Conservation (phyloP, 495 filamentous ascomycete genomes). For the Friedmanniomyces endolithicus region DNA sequence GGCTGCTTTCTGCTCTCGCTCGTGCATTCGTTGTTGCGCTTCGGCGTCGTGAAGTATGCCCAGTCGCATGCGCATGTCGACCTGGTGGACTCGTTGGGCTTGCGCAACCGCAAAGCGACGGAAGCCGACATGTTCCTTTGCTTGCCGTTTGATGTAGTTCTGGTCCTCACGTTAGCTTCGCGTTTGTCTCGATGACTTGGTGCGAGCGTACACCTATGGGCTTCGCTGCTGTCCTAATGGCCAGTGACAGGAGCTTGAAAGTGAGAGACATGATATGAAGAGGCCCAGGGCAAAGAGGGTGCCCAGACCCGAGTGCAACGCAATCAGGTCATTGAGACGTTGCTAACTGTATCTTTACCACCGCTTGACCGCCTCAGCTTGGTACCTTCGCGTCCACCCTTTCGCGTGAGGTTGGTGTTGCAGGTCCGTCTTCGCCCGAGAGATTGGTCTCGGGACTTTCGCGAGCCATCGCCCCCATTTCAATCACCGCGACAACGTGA, state of each 20-base stretch:
- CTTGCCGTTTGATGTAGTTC: slow-evolving; percentile 90
- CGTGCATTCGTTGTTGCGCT: slow-evolving; percentile 41
- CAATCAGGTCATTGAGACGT: not conserved
- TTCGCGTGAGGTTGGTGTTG: too few species aligned
- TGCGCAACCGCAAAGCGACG: slow-evolving; percentile 57
- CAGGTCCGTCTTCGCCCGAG: not conserved
- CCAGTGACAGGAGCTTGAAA: slow-evolving; percentile 56
- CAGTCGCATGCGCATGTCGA: slow-evolving; percentile 87
- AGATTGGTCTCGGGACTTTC: not conserved
- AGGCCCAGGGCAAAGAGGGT: not conserved
- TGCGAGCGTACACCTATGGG: slow-evolving; percentile 50
- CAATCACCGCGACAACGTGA: not conserved
- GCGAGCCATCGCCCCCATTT: too few species aligned
- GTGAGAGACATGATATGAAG: slow-evolving; percentile 43
- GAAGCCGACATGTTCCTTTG: slow-evolving; percentile 86
- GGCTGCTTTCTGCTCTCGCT: slow-evolving; percentile 36
- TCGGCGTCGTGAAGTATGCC: slow-evolving; percentile 71
- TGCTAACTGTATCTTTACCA: not conserved
- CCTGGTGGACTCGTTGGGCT: slow-evolving; percentile 76
- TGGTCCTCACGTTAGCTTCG: slow-evolving; percentile 27
- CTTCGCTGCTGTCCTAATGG: slow-evolving; percentile 58
- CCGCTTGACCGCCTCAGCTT: not conserved
- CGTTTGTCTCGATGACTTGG: not conserved
- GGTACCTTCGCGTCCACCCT: too few species aligned
- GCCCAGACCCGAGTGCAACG: slow-evolving; percentile 2